Base-by-base conservation (phyloP, 148 eudicot species). In the Hydrangea macrophylla region DNA sequence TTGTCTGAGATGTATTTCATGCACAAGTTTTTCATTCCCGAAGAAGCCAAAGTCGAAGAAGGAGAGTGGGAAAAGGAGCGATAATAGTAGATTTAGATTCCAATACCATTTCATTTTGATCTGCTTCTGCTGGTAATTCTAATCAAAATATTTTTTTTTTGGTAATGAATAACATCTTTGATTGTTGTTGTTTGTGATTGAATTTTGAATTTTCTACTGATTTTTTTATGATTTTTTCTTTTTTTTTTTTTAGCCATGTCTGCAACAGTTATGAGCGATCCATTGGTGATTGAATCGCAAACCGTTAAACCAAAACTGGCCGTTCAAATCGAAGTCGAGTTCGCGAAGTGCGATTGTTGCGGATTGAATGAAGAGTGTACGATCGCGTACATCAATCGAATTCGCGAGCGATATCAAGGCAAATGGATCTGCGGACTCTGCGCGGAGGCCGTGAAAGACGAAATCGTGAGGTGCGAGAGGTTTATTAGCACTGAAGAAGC, bases 351-450 rank as follows among this genome's bases (percentile, higher is more conserved):
- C 70, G 81, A 79, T 30, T 81, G 88, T 58, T 84, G 88, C 54
- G 79, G 81, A 2, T 36, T 84, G 55, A 81, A 77, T 2, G 88
- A 84, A 73, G 88, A 84, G 62, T 84, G 88, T 50, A 84, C 88
- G 25, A 69, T 68, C 13, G 79, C 55, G 45, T 84, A 84, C 66
- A 74, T 79, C 25, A 17, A 51, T 32, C 66, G 79, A 7, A 74
- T 81, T 7, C 69, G 79, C 1, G 79, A 81, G 61, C 58, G 78
- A 25, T 62, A 78, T 22, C 31, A 56, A 22, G 85, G 85, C 12
- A 73, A 79, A 9, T 84, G 88, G 88, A 71, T 84, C 8, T 84
- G 88, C 63, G 88, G 88, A 42, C 78, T 84, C 15, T 84, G 88
- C 55, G 59, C 79, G 1, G 88, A 84, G 78, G 88, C 85, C 0